Evolutionary conservation across 1,284 basidiomycete genomes (phyloP).

Genomic region (Naganishia liquefaciens): DNA sequence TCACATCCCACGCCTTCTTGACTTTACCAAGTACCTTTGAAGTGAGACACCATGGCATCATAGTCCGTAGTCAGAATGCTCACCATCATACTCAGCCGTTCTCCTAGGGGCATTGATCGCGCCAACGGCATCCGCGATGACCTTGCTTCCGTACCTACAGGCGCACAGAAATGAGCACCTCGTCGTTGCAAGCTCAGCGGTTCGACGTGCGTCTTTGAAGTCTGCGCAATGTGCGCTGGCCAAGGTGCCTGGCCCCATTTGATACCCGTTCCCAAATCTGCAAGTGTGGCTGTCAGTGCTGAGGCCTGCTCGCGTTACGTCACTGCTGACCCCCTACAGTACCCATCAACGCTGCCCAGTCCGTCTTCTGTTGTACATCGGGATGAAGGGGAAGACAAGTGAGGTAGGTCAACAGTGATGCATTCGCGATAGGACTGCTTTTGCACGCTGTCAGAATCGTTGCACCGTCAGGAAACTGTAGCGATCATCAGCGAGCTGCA

Average conservation of each 20-base stretch:
- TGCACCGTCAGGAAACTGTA: conserved; percentile 44
- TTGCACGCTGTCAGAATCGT: conserved; percentile 46
- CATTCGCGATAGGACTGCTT: conserved; percentile 45
- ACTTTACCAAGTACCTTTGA: conserved; percentile 35
- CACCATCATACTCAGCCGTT: conserved; percentile 50
- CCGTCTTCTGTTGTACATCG: conserved; percentile 36
- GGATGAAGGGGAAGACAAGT: conserved; percentile 42
- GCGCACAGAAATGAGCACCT: conserved; percentile 1
- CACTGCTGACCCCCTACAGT: conserved; percentile 41
- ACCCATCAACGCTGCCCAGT: conserved; percentile 48
- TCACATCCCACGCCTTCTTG: conserved; percentile 47
- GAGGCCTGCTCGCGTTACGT: neutral
- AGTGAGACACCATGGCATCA: neutral
- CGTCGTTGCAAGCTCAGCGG: neutral
- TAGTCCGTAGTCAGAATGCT: conserved; percentile 12
- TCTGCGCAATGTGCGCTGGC: conserved; percentile 40
- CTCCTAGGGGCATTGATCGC: conserved; percentile 47
- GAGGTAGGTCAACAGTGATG: conserved; percentile 44
- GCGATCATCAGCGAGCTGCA: too few species aligned
- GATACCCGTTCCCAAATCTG: conserved; percentile 43
- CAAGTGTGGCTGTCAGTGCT: neutral
- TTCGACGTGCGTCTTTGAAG: conserved; percentile 36
- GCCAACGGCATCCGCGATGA: conserved; percentile 44
- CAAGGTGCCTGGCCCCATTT: conserved; percentile 46
- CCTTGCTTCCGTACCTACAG: conserved; percentile 41